Evolutionary conservation across 225 moss, liverwort and hornwort genomes (phyloP).

Genomic region (Pseudisothecium myosuroides): DNA sequence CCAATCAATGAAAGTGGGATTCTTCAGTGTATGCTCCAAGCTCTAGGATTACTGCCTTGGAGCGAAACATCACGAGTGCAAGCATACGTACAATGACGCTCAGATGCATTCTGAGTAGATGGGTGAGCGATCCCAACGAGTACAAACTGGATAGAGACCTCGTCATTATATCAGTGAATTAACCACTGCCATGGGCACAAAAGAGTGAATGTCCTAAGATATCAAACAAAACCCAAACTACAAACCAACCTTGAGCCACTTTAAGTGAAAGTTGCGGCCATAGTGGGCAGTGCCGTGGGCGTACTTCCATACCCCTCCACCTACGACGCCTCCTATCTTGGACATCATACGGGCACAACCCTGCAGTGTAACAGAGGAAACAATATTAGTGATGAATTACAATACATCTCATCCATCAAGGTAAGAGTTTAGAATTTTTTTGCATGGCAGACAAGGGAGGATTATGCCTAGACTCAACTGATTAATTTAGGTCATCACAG

Average conservation of each 20-base stretch:
- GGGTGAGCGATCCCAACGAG: not conserved
- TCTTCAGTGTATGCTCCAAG: slow-evolving; percentile 16
- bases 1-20: slow-evolving; percentile 15
- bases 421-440: not conserved
- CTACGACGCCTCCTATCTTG: slow-evolving; percentile 86
- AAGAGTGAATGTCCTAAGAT: not conserved
- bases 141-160: not conserved
- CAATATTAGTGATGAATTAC: not conserved
- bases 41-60: slow-evolving; percentile 25
- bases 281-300: slow-evolving; percentile 99
- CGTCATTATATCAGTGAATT: not conserved
- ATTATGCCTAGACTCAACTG: not conserved
- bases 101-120: slow-evolving; percentile 6
- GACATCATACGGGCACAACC: slow-evolving; percentile 99
- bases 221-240: not conserved
- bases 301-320: slow-evolving; percentile 98
- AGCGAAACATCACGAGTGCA: slow-evolving; percentile 19
- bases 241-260: slow-evolving; percentile 93
- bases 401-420: not conserved
- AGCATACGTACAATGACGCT: slow-evolving; percentile 12
- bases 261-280: slow-evolving; percentile 92
- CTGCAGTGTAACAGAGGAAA: slow-evolving; percentile 11
- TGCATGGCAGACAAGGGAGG: not conserved
- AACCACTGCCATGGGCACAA: not conserved
- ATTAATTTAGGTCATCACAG: not conserved